Evolutionary conservation across 225 moss, liverwort and hornwort species (phyloP).

Genomic region (Asterella californica): DNA sequence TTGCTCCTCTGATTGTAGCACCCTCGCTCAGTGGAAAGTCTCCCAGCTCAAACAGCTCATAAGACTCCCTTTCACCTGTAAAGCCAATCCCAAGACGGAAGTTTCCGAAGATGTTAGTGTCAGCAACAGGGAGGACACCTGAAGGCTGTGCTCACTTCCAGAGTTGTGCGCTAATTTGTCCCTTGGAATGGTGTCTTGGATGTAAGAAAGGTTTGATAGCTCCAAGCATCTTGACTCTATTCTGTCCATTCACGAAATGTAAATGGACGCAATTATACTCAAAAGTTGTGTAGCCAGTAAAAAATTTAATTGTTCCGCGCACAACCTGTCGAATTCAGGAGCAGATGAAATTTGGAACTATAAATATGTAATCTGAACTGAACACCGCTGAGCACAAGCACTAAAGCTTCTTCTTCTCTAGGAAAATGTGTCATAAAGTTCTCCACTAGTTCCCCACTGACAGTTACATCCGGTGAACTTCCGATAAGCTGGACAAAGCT

Average conservation of each 20-base stretch:
- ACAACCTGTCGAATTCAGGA: no score
- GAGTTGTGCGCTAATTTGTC: no score
- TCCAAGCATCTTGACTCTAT: background rate
- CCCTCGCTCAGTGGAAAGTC: conserved; percentile 53
- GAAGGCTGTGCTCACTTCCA: background rate
- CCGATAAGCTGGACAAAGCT: no score
- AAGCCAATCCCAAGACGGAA: conserved; percentile 12
- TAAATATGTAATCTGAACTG: no score
- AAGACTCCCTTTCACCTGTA: conserved; percentile 58
- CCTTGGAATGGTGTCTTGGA: no score
- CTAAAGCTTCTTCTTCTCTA: no score
- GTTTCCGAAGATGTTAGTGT: background rate
- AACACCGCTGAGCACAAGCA: no score
- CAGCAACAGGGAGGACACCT: background rate
- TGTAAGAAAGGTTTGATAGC: background rate
- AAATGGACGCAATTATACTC: background rate
- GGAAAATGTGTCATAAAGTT: no score
- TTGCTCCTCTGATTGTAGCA: conserved; percentile 55
- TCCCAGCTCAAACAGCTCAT: conserved; percentile 48
- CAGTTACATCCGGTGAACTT: no score
- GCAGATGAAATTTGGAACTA: no score
- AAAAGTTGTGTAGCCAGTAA: background rate
- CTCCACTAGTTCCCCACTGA: no score
- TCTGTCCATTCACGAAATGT: background rate
- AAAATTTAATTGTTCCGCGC: no score